Evolutionary conservation across 2,329 filamentous ascomycete species (phyloP).

Genomic region (Colletotrichum sp.): DNA sequence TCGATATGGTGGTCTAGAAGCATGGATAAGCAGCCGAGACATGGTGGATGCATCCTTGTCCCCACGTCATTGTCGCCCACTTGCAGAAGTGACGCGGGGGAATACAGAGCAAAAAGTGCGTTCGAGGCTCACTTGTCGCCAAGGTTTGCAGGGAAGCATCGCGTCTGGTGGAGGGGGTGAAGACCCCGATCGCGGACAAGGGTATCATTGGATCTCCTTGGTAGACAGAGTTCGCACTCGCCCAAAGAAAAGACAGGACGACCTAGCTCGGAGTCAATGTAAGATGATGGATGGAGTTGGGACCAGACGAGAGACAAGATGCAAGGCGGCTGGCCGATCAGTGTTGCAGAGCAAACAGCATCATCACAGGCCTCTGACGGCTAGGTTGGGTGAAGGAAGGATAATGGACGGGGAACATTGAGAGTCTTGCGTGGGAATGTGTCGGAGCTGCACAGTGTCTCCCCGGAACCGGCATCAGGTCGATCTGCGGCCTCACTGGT

Average conservation of each 20-base stretch:
- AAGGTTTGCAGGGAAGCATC: neutral
- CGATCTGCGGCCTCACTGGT: neutral
- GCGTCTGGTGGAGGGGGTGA: neutral
- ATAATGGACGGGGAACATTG: neutral
- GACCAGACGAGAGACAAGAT: neutral
- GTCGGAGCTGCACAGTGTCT: neutral
- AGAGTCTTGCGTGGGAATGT: neutral
- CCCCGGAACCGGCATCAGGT: neutral
- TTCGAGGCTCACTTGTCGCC: neutral
- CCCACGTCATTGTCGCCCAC: conserved; percentile 15
- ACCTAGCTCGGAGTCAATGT: neutral
- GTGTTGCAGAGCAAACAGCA: neutral
- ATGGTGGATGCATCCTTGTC: neutral
- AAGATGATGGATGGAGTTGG: neutral
- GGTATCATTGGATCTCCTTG: neutral
- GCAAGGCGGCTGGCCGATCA: neutral
- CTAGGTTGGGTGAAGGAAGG: neutral
- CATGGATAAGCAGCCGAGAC: neutral
- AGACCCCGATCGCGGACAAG: neutral
- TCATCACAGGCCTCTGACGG: neutral
- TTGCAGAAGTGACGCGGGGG: neutral
- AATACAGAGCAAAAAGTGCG: neutral
- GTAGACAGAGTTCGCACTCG: neutral
- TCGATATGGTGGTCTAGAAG: neutral
- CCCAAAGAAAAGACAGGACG: neutral